phyloP scores from a whole-genome alignment of 148 eudicot genomes.

The Amaranthus cruentus region DNA sequence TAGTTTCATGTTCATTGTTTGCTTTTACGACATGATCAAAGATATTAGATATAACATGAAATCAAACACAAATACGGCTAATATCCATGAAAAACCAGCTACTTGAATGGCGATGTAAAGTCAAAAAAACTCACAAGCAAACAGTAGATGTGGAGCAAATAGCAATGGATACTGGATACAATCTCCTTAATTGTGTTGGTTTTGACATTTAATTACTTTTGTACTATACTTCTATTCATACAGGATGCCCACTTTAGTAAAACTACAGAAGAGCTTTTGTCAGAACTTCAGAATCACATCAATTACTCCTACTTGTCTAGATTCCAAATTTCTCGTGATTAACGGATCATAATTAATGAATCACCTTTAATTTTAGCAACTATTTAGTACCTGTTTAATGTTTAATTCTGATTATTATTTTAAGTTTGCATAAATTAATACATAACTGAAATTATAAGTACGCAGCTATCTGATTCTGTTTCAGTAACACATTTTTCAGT shows the following conservation, averaged over 20 bases:
- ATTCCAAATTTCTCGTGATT: constrained; percentile 11
- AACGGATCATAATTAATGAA: not conserved
- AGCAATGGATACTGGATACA: not conserved
- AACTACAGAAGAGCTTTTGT: not conserved
- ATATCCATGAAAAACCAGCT: too few species aligned
- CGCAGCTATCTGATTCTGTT: not conserved
- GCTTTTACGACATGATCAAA: too few species aligned
- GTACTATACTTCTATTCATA: not conserved
- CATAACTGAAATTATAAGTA: not conserved
- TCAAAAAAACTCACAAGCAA: not conserved
- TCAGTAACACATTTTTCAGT: not conserved
- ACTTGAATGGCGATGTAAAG: not conserved
- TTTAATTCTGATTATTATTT: too few species aligned
- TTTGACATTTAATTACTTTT: not conserved
- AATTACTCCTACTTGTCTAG: not conserved
- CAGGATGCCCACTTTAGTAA: not conserved
- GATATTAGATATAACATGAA: too few species aligned
- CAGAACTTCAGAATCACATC: not conserved
- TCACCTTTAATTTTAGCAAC: not conserved
- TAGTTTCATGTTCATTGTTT: too few species aligned
- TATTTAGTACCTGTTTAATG: not conserved
- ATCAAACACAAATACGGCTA: too few species aligned
- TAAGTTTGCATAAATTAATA: too few species aligned
- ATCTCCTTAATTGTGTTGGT: not conserved
- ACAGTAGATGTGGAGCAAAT: not conserved